A percentile compares a stretch with the other conserved stretches of the same genome.
These are phyloP conservation scores for Salix suchowensis DNA, from an alignment of 345 rosid species.

Conservation along the genomic window DNA sequence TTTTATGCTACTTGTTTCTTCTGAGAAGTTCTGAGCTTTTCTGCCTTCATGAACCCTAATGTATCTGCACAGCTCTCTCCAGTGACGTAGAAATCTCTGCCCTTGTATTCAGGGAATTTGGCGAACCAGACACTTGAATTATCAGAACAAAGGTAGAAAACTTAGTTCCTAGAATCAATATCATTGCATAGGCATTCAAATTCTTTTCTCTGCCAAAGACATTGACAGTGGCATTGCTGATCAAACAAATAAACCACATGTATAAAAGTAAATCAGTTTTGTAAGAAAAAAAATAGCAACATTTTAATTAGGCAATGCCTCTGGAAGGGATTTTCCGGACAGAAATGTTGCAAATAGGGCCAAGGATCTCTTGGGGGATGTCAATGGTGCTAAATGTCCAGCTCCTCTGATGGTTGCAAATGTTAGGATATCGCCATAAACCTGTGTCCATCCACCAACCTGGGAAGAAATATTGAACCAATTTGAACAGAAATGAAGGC, in stretches of 20 bases:
- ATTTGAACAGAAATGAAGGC: not conserved
- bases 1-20: too few species aligned
- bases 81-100: not conserved
- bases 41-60: too few species aligned
- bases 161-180: too few species aligned
- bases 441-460: slow-evolving; percentile 18
- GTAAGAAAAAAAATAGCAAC: not conserved
- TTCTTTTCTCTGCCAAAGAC: not conserved
- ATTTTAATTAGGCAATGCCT: not conserved
- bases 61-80: not conserved
- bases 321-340: not conserved
- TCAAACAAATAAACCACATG: not conserved
- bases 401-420: slow-evolving; percentile 16
- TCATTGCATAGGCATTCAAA: not conserved
- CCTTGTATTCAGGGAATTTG: not conserved
- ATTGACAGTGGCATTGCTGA: not conserved
- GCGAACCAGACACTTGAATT: not conserved
- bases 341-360: slow-evolving; percentile 10
- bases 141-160: too few species aligned
- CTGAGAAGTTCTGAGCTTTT: too few species aligned
- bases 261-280: not conserved
- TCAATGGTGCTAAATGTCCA: slow-evolving; percentile 3
- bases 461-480: not conserved
- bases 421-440: not conserved
- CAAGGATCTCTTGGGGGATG: slow-evolving; percentile 8